Conservation (phyloP, 1,139 yeast genomes). For the Geotrichum candidum region DNA sequence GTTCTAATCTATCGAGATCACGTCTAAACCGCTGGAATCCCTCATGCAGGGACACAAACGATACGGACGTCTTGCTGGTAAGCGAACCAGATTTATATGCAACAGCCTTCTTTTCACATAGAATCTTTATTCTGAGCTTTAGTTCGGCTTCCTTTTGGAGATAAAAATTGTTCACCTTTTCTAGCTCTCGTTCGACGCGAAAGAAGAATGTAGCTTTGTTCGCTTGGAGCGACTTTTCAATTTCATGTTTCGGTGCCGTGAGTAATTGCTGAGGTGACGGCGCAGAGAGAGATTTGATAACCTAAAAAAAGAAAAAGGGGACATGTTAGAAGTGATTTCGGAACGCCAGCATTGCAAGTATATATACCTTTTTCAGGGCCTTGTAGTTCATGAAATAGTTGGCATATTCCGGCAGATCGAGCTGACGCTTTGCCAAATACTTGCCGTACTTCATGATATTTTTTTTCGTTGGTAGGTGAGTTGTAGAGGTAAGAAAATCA, state of each 20-base stretch:
- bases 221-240: slow-evolving; percentile 66
- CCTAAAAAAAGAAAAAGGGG: slow-evolving; percentile 21
- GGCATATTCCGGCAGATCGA: slow-evolving; percentile 91
- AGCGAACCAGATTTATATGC: slow-evolving; percentile 43
- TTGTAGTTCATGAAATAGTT: slow-evolving; percentile 92
- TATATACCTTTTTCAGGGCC: slow-evolving; percentile 61
- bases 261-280: slow-evolving; percentile 26
- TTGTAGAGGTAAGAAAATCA: neutral
- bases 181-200: slow-evolving; percentile 86
- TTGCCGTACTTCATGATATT: slow-evolving; percentile 77
- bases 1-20: slow-evolving; percentile 81
- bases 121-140: slow-evolving; percentile 67
- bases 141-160: slow-evolving; percentile 82
- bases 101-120: slow-evolving; percentile 65
- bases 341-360: slow-evolving; percentile 21
- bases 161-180: slow-evolving; percentile 85
- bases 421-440: slow-evolving; percentile 85
- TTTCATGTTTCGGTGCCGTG: slow-evolving; percentile 27
- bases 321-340: neutral
- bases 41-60: slow-evolving; percentile 66
- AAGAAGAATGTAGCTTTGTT: slow-evolving; percentile 92
- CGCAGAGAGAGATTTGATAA: slow-evolving; percentile 39
- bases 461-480: neutral
- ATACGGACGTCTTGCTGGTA: slow-evolving; percentile 45
- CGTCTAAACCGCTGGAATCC: slow-evolving; percentile 86